phyloP scores from a whole-genome alignment of 352 stramenopile species.

The Phytophthora uliginosa region DNA sequence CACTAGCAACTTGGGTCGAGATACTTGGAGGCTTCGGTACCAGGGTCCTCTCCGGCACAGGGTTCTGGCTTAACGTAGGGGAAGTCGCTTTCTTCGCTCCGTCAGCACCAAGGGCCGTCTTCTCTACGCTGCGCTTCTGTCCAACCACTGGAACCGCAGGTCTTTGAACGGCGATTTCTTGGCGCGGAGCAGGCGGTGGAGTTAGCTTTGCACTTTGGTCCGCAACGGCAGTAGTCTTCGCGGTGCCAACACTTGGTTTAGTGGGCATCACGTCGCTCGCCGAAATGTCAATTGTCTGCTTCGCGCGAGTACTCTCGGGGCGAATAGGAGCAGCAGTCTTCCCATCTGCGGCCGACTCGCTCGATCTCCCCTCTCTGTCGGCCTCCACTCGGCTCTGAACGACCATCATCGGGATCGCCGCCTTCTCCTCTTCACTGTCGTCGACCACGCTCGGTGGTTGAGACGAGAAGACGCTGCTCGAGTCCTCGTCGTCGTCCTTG shows the following conservation, averaged over 20 bases:
- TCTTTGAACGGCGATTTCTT: neutral
- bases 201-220: neutral
- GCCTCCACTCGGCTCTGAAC: constrained; percentile 2
- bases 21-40: constrained; percentile 1
- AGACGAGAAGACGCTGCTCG: constrained; percentile 20
- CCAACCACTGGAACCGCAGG: neutral
- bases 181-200: neutral
- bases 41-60: neutral
- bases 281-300: neutral
- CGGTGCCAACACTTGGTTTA: constrained; percentile 4
- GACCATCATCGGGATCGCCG: constrained; percentile 16
- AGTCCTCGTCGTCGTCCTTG: constrained; percentile 28
- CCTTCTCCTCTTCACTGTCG: constrained; percentile 43
- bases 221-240: neutral
- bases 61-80: neutral
- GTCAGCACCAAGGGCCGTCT: neutral
- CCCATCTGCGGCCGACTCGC: neutral
- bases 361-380: constrained; percentile 9
- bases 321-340: neutral
- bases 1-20: neutral
- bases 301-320: neutral
- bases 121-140: constrained; percentile 2
- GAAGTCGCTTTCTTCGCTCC: neutral
- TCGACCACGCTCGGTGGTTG: constrained; percentile 24
- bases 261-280: neutral